Evolutionary conservation across 169 alveolate genomes (phyloP), one percentile per base, ranked within the genome.

Genomic region (Pseudocohnilembus persalinus): DNA sequence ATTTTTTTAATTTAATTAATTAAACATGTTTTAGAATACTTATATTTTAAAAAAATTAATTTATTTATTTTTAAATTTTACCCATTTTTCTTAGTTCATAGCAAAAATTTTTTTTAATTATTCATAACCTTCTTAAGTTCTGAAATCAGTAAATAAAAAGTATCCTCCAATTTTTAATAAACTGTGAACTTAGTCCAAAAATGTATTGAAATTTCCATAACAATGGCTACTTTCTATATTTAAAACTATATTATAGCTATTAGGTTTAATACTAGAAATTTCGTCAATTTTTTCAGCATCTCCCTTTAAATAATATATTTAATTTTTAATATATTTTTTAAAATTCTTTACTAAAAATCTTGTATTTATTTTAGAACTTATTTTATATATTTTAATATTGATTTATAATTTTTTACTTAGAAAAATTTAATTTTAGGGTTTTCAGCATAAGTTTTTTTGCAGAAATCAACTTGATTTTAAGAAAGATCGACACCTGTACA

Each of bases 181-280:
- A 30, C 83, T 75, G 15, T 68, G 72, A 29, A 89, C 92, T 76
- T 91, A 85, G 0, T 84, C 68, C n/a, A 92, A 73, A 85, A 92
- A 89, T 4, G 35, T 76, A 4, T 78, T 81, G 24, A 85, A 80
- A 76, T 89, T 92, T 64, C 95, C 93, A 81, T 85, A 91, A 87
- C 97, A 94, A 75, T 92, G 96, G 30, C 91, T 81, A 49, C 93
- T 90, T 83, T 94, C 97, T 29, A 94, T 90, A 81, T 88, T 85
- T 0, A 92, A 30, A 25, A 89, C 85, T 20, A 85, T 26, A 79
- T 94, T 96, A 76, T 85, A 91, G 31, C 68, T 4, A 0, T 76
- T 75, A 26, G 73, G 85, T 15, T 65, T 26, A 28, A 87, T 49
- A 29, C 29, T 77, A 24, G 35, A 30, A 31, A 90, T 73, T 63